Conservation (phyloP, 2,329 filamentous ascomycete genomes). For the Penicillium aurantiogriseum region DNA sequence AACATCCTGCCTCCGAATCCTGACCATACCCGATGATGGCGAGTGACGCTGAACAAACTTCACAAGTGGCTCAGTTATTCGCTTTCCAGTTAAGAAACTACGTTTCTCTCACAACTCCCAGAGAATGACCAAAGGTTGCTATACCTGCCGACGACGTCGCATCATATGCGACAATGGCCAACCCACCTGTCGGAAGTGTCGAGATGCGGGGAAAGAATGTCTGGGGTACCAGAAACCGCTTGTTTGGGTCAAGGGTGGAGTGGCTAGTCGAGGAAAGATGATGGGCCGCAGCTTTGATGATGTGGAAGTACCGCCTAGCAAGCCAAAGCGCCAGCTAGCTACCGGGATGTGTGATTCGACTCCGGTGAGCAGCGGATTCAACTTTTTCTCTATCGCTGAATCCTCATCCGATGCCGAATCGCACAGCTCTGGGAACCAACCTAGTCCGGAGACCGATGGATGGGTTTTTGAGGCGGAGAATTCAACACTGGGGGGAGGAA, state of each 20-base stretch:
- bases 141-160: constrained; percentile 46
- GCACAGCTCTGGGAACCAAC: constrained; percentile 16
- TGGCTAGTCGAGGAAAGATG: constrained; percentile 49
- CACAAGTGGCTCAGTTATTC: constrained; percentile 16
- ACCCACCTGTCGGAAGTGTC: constrained; percentile 45
- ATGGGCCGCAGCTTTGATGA: constrained; percentile 54
- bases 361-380: constrained; percentile 4
- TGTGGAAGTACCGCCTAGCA: constrained; percentile 18
- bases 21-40: constrained; percentile 22
- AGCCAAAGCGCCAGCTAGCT: constrained; percentile 2
- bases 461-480: constrained; percentile 14
- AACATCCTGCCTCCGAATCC: constrained; percentile 5
- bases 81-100: constrained; percentile 10
- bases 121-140: constrained; percentile 44
- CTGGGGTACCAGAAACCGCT: constrained; percentile 45
- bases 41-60: constrained; percentile 18
- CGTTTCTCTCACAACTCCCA: neutral
- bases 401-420: constrained; percentile 17
- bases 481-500: neutral
- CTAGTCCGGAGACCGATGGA: constrained; percentile 18
- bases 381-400: constrained; percentile 12
- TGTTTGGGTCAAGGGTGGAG: constrained; percentile 45
- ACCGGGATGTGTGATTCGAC: neutral
- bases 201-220: constrained; percentile 44
- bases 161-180: constrained; percentile 45